A percentile compares a stretch with the other conserved stretches of the same genome.
Evolutionary conservation across 208 protist genomes (phyloP).

Genomic region (Wallacemonas collosoma): DNA sequence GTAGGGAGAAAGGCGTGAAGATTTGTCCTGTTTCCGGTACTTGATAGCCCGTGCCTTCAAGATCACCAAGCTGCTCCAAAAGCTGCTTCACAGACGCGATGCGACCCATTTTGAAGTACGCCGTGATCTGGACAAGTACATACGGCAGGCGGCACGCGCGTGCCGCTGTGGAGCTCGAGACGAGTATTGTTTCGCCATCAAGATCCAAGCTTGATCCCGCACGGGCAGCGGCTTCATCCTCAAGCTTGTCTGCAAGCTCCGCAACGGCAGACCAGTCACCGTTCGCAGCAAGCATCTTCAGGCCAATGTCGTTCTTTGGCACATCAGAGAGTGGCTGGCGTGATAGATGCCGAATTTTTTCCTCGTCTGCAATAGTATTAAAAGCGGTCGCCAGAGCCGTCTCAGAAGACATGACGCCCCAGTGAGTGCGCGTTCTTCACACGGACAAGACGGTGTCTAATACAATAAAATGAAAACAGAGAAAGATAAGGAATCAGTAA

Average conservation of each 20-base stretch:
- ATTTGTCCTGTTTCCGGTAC: slow-evolving; percentile 53
- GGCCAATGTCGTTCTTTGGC: slow-evolving; percentile 56
- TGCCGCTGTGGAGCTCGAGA: slow-evolving; percentile 12
- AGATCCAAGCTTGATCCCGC: slow-evolving; percentile 14
- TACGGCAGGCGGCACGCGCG: slow-evolving; percentile 46
- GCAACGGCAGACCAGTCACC: slow-evolving; percentile 76
- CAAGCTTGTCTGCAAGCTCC: slow-evolving; percentile 54
- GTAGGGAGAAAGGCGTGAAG: slow-evolving; percentile 83
- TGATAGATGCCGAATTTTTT: slow-evolving; percentile 16
- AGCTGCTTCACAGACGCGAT: slow-evolving; percentile 57
- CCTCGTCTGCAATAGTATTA: slow-evolving; percentile 15
- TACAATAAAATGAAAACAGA: slow-evolving; percentile 1
- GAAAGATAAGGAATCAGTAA: too few species aligned
- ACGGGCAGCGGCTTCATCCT: slow-evolving; percentile 34
- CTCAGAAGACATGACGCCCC: slow-evolving; percentile 6
- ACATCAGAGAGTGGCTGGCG: slow-evolving; percentile 31
- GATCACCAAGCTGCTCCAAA: slow-evolving; percentile 63
- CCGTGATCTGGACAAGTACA: slow-evolving; percentile 74
- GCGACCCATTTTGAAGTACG: slow-evolving; percentile 68
- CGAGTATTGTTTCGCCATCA: neutral
- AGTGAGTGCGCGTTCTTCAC: neutral
- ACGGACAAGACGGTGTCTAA: slow-evolving; percentile 2
- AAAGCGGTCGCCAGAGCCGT: slow-evolving; percentile 1
- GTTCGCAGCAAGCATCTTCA: slow-evolving; percentile 55
- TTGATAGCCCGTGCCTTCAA: slow-evolving; percentile 52